These are phyloP conservation scores for Dispira simplex DNA, from an alignment of 192 early-diverging fungal species.

Conservation along the genomic window DNA sequence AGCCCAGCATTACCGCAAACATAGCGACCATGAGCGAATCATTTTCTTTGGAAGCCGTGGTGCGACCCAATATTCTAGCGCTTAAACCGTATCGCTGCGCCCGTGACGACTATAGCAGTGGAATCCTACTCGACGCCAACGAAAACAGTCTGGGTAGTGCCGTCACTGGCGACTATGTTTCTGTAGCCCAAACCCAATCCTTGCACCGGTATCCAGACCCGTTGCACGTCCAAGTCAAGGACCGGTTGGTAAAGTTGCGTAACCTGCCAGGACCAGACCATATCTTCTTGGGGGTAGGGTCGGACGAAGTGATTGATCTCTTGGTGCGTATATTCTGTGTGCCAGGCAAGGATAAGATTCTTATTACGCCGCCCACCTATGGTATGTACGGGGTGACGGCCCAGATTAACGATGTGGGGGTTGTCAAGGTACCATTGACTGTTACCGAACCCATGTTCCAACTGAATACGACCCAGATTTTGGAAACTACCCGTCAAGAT, in stretches of 20 bases:
- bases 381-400: conserved; percentile 96
- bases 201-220: conserved; percentile 97
- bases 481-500: conserved; percentile 41
- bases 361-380: conserved; percentile 96
- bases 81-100: conserved; percentile 94
- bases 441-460: conserved; percentile 37
- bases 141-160: conserved; percentile 86
- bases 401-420: conserved; percentile 84
- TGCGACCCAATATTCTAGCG: conserved; percentile 68
- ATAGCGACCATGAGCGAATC: conserved; percentile 14
- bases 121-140: conserved; percentile 97
- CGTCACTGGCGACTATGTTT: conserved; percentile 22
- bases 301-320: conserved; percentile 92
- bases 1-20: too few species aligned
- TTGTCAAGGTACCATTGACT: conserved; percentile 71
- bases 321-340: conserved; percentile 75
- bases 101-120: conserved; percentile 87
- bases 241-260: conserved; percentile 53
- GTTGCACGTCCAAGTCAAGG: conserved; percentile 71
- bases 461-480: conserved; percentile 23
- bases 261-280: conserved; percentile 43
- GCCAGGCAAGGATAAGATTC: conserved; percentile 80
- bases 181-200: conserved; percentile 20
- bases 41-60: conserved; percentile 42
- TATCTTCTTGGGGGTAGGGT: conserved; percentile 93